These are phyloP conservation scores for Alternaria sp. DNA, from an alignment of 2,329 filamentous ascomycete genomes.

Conservation along the genomic window DNA sequence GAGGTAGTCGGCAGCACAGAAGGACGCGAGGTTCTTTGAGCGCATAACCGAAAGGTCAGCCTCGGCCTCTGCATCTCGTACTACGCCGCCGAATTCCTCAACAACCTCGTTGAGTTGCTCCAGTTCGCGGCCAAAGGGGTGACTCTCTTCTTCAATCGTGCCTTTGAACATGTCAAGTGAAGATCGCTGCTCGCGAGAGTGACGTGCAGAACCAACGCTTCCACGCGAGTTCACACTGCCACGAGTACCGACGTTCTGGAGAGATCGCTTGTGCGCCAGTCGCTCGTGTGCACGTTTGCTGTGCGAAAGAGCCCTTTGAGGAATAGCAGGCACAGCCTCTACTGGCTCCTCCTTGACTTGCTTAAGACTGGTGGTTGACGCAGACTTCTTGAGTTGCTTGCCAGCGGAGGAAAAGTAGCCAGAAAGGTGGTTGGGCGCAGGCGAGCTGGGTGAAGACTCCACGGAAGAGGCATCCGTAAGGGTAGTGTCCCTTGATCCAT, in stretches of 20 bases:
- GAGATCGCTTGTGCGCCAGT: constrained; percentile 72
- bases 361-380: constrained; percentile 46
- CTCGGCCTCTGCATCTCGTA: constrained; percentile 70
- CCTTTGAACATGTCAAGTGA: constrained; percentile 54
- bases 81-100: constrained; percentile 76
- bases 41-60: constrained; percentile 77
- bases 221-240: constrained; percentile 40
- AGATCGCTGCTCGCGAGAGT: constrained; percentile 64
- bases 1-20: constrained; percentile 83
- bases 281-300: constrained; percentile 86
- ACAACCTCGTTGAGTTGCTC: constrained; percentile 92
- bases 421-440: constrained; percentile 64
- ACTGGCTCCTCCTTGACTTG: constrained; percentile 35
- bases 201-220: constrained; percentile 61
- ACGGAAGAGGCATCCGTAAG: constrained; percentile 71
- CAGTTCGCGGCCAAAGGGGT: constrained; percentile 89
- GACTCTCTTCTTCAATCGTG: constrained; percentile 53
- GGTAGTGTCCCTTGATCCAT: constrained; percentile 65
- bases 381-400: constrained; percentile 54
- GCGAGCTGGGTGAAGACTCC: constrained; percentile 57
- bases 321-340: constrained; percentile 70
- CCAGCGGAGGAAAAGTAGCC: constrained; percentile 65
- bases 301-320: constrained; percentile 82
- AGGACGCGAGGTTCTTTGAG: constrained; percentile 74
- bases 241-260: constrained; percentile 52